Evolutionary conservation across 495 filamentous ascomycete genomes (phyloP), one percentile per base, ranked within the genome.

Genomic region (Cercophora newfieldiana): DNA sequence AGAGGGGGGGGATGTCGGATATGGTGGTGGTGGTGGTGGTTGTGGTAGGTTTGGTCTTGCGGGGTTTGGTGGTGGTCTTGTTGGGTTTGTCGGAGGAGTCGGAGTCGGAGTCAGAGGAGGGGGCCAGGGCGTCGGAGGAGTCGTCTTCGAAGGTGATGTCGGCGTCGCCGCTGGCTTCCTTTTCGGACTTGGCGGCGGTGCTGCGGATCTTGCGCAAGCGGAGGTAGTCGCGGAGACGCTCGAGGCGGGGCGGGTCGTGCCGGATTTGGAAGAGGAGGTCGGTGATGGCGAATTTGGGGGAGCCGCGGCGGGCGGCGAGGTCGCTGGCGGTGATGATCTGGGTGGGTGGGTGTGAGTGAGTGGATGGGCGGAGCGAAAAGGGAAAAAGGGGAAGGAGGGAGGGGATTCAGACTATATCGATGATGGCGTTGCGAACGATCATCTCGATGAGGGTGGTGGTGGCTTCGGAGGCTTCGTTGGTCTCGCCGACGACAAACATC

Each of bases 211-310:
- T 24, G 10, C 51, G 18, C 51, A n/a, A 55, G 50, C 49, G 26
- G 29, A 64, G 61, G 50, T 56, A 64, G 50, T 44, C 16, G 14
- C 49, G 48, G 26, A 64, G 21, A 1, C 61, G 49, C 18, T 16
- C 61, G 49, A 64, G 28, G 3, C 49, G 26, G 22, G 49, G 49
- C 7, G 37, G 28, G 29, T 56, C 30, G 33, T 64, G 48, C 3
- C 61, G 49, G 28, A 64, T 22, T 33, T 64, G 61, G 61, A 64
- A 64, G 26, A 64, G 37, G 26, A 64, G 28, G 28, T 64, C 61
- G 28, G 54, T n/a, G 5, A 49, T 33, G n/a, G 61, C 26, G 37
- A 64, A 64, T 24, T 19, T 19, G 24, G 26, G 18, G n/a, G 51
- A 44, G 3, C 61, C 61, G n/a, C 61, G 61, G 0, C 61, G 61